phyloP scores from a whole-genome alignment of 2,329 filamentous ascomycete genomes.

The Exophiala dermatitidis region DNA sequence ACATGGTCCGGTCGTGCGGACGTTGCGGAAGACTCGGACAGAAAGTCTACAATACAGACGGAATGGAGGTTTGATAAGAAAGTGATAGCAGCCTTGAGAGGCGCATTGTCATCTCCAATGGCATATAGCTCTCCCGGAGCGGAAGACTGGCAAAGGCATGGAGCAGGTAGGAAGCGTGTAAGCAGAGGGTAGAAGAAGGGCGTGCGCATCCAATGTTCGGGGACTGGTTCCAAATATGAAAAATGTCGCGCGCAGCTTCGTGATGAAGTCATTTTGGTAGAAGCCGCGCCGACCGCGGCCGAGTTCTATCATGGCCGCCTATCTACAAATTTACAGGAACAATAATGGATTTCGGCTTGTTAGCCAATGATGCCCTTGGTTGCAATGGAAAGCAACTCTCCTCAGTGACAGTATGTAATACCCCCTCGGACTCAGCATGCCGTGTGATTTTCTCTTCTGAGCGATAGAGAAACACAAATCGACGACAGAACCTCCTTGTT shows the following conservation, averaged over 20 bases:
- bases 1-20: slow-evolving; percentile 11
- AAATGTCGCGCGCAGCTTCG: background rate
- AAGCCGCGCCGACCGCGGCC: background rate
- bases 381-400: no score
- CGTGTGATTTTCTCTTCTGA: no score
- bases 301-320: background rate
- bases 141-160: background rate
- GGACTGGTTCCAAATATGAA: background rate
- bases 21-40: background rate
- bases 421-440: no score
- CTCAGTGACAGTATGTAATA: no score
- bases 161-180: background rate
- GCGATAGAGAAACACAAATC: no score
- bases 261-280: background rate
- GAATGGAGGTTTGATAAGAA: background rate
- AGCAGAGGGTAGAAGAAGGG: background rate
- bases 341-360: no score
- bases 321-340: no score
- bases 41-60: background rate
- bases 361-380: no score
- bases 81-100: background rate
- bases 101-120: background rate
- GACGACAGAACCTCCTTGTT: no score
- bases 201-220: background rate
- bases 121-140: background rate